Evolutionary conservation across 306 rosid genomes (phyloP).

Genomic region (Ammopiptanthus mongolicus): DNA sequence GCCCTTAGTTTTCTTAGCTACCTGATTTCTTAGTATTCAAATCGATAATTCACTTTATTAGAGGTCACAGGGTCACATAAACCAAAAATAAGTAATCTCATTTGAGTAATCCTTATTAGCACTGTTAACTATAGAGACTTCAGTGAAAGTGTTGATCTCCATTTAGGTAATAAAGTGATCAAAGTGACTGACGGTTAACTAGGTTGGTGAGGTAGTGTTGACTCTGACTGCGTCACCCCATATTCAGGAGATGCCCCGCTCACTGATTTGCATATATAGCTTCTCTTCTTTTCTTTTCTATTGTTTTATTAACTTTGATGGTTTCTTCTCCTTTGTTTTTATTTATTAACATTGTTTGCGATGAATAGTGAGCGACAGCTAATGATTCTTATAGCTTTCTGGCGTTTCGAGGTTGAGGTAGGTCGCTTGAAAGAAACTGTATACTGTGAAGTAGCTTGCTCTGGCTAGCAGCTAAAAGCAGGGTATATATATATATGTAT

Average conservation of each 20-base stretch:
- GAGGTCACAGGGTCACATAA: neutral
- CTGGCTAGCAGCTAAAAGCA: conserved; percentile 16
- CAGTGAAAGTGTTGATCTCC: conserved; percentile 16
- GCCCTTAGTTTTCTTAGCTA: conserved; percentile 39
- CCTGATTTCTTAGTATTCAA: conserved; percentile 28
- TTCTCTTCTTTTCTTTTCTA: neutral
- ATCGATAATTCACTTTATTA: neutral
- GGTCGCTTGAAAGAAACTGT: conserved; percentile 12
- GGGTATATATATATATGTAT: too few species aligned
- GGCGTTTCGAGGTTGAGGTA: conserved; percentile 24
- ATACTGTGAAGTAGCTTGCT: neutral
- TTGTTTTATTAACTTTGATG: conserved; percentile 13
- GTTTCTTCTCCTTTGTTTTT: conserved; percentile 7
- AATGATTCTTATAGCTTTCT: conserved; percentile 3
- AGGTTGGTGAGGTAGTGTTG: neutral
- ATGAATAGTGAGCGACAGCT: conserved; percentile 36
- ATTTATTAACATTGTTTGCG: neutral
- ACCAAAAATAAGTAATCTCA: neutral
- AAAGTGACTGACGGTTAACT: conserved; percentile 18
- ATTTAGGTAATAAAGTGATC: neutral
- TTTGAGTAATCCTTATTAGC: conserved; percentile 9
- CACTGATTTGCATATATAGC: conserved; percentile 31
- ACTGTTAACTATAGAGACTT: neutral
- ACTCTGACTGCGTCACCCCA: neutral
- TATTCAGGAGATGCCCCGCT: conserved; percentile 19